Conservation (phyloP, 169 alveolate genomes). For the Plasmodium sp. region DNA sequence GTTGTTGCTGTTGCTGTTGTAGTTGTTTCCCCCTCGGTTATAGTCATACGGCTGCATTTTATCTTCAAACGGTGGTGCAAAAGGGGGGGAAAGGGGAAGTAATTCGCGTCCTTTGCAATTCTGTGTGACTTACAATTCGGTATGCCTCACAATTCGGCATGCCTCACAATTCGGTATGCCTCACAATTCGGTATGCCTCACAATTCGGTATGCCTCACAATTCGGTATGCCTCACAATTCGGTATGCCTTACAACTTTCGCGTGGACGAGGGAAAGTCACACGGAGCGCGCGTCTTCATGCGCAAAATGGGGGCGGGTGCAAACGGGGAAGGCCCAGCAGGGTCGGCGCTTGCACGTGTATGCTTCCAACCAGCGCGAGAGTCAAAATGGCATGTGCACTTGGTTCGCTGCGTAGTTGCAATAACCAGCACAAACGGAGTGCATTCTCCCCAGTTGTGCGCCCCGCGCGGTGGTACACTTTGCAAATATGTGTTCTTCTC, state of each 20-base stretch:
- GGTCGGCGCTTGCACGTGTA: not conserved
- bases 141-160: not conserved
- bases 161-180: no score
- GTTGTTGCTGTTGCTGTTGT: conserved; percentile 6
- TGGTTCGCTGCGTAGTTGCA: not conserved
- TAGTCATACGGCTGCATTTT: conserved; percentile 73
- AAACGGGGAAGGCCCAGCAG: not conserved
- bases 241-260: not conserved
- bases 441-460: not conserved
- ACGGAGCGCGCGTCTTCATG: not conserved
- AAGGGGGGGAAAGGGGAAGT: not conserved
- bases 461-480: not conserved
- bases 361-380: not conserved
- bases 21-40: conserved; percentile 52
- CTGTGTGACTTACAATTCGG: not conserved
- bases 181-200: not conserved
- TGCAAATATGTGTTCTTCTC: not conserved
- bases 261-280: not conserved
- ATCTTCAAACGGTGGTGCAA: not conserved
- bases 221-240: not conserved
- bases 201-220: not conserved
- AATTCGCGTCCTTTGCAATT: not conserved
- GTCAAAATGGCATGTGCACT: not conserved
- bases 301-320: not conserved
- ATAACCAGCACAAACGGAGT: not conserved